Evolutionary conservation across 805 yeast species (phyloP), one percentile per base, ranked within the genome.

Genomic region (Scheffersomyces spartinae): DNA sequence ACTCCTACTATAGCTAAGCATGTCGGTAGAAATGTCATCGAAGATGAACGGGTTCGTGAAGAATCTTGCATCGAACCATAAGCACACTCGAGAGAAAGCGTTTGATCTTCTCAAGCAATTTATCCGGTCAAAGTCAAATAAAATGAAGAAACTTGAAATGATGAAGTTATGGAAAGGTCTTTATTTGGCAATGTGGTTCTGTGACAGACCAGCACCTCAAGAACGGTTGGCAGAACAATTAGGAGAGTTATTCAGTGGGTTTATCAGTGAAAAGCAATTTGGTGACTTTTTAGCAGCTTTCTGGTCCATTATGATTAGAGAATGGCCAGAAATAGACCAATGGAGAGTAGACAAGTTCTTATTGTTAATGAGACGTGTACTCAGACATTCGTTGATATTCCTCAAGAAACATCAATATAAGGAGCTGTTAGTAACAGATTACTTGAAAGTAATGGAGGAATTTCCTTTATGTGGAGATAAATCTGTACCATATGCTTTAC

Each of bases 121-220:
- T n/a, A n/a, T n/a, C n/a, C n/a, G n/a, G n/a, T n/a, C n/a, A n/a
- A n/a, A n/a, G n/a, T n/a, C n/a, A n/a, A n/a, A n/a, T n/a, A n/a
- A n/a, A n/a, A n/a, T n/a, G n/a, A n/a, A n/a, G n/a, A n/a, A n/a
- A n/a, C n/a, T n/a, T n/a, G 91, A 84, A 27, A 61, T 73, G 35
- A 80, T 80, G 38, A 86, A 88, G 47, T 58, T 91, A 32, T 91
- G 98, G 96, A 85, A 82, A 53, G 98, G 97, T n/a, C 63, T 91
- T 20, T 91, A 78, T 52, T 91, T 65, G 46, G 71, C 94, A 7
- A 83, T 91, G 94, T 91, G 98, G 97, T 84, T 79, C 56, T 71
- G 93, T 46, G 98, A 91, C 50, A 71, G 86, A 45, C 94, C 95
- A 15, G 65, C 79, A 40, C 91, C 94, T 13, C 98, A 91, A 52